Percentiles rank a stretch among this genome's conserved stretches.
Conservation (phyloP, 2,329 filamentous ascomycete genomes). For the Aspergillus phoenicis region DNA sequence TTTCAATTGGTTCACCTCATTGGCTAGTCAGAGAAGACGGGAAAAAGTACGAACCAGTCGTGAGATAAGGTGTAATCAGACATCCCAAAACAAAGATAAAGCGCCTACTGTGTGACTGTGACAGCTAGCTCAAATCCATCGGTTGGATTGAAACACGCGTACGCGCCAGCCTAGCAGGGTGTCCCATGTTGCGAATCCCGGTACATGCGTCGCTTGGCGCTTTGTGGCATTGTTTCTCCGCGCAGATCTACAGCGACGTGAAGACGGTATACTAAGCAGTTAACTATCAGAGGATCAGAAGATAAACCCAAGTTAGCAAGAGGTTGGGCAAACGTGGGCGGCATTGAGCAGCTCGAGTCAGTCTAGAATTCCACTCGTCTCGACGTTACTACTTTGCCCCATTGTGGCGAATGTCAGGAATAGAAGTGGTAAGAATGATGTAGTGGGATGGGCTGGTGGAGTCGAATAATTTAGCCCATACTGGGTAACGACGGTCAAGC, state of each 20-base stretch:
- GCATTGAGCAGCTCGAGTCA: neutral
- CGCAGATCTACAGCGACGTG: neutral
- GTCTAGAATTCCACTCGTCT: neutral
- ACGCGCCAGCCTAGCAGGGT: neutral
- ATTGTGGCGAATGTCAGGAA: constrained; percentile 10
- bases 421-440: constrained; percentile 10
- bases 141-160: constrained; percentile 3
- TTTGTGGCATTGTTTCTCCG: neutral
- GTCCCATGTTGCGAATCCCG: neutral
- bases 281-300: neutral
- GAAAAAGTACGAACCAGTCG: neutral
- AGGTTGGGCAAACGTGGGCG: neutral
- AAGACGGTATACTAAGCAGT: too few relatives aligned
- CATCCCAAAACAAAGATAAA: constrained; percentile 5
- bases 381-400: neutral
- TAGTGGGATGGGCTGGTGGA: constrained; percentile 5
- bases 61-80: constrained; percentile 1
- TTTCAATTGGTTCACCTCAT: neutral
- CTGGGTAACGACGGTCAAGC: neutral
- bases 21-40: neutral
- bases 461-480: constrained; percentile 4
- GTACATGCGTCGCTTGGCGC: neutral
- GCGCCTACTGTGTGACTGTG: neutral
- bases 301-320: neutral
- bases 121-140: neutral